Evolutionary conservation across 1,139 yeast genomes (phyloP), one percentile per base, ranked within the genome.

Genomic region (Williopsis jadinii): DNA sequence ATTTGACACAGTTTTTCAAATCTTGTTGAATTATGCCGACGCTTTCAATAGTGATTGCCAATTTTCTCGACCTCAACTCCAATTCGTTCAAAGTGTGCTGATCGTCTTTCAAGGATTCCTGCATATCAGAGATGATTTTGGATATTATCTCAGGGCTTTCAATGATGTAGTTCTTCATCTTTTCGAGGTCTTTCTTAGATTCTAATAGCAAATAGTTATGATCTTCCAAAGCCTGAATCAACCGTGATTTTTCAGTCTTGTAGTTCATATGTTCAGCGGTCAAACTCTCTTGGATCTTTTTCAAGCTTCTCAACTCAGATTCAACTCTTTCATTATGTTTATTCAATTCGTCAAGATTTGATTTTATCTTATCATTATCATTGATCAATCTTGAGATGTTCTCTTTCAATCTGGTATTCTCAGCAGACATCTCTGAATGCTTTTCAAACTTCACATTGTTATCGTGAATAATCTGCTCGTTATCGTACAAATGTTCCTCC

Each of bases 401-500:
- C 11, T 66, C 63, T 38, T 69, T 64, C 29, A 75, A 56, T 11
- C 63, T 59, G 37, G 63, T 63, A 54, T 70, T 74, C 35, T 67
- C 68, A 26, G 62, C 61, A 37, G 63, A 53, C 28, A 64, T 55
- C n/a, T 60, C 55, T 34, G 64, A 61, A 37, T 67, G 62, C 43
- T 67, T 64, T 28, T 70, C 72, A 34, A 77, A 61, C 31, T 71
- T 63, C 11, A 65, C 55, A 44, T 80, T 85, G 47, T 84, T 75
- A 41, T 71, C 68, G 13, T 68, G 64, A 33, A 82, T 75, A 35
- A 80, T 65, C 27, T 72, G 73, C 44, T 81, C 88, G 53, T 84
- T 80, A 52, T 78, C 88, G 15, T 69, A 72, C 58, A 84, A 75
- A 42, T 84, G 79, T 49, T 80, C 85, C 53, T 86, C 95, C 50